These are phyloP conservation scores for Tylopilus rubrobrunneus DNA, from an alignment of 768 basidiomycete genomes.

Conservation along the genomic window DNA sequence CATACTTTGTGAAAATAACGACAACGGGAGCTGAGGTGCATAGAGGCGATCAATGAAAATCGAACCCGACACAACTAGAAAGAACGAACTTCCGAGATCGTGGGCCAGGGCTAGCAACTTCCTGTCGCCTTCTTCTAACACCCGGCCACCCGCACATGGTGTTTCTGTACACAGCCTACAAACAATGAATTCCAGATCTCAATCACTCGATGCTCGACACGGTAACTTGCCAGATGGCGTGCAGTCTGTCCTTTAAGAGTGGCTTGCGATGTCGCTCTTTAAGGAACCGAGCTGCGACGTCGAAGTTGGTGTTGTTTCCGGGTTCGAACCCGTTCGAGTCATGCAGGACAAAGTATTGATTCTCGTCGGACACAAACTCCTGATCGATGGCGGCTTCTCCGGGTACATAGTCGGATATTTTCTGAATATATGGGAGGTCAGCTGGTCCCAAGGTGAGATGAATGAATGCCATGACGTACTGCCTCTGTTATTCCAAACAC, in stretches of 20 bases:
- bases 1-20: slow-evolving; percentile 8
- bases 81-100: background rate
- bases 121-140: slow-evolving; percentile 6
- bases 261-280: background rate
- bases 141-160: slow-evolving; percentile 5
- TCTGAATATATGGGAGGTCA: background rate
- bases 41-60: too few relatives aligned
- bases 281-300: background rate
- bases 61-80: background rate
- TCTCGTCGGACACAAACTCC: slow-evolving; percentile 8
- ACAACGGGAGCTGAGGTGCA: slow-evolving; percentile 1
- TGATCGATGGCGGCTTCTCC: slow-evolving; percentile 4
- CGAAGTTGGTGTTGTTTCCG: background rate
- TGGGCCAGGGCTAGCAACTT: slow-evolving; percentile 1
- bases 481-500: background rate
- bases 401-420: background rate
- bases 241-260: background rate
- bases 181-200: background rate
- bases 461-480: background rate
- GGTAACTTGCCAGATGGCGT: slow-evolving; percentile 1
- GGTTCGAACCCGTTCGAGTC: slow-evolving; percentile 8
- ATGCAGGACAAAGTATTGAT: slow-evolving; percentile 2
- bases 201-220: background rate
- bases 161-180: slow-evolving; percentile 7
- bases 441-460: too few relatives aligned